Conservation (phyloP, 164 flowering plant species). For the Kingdonia uniflora region DNA sequence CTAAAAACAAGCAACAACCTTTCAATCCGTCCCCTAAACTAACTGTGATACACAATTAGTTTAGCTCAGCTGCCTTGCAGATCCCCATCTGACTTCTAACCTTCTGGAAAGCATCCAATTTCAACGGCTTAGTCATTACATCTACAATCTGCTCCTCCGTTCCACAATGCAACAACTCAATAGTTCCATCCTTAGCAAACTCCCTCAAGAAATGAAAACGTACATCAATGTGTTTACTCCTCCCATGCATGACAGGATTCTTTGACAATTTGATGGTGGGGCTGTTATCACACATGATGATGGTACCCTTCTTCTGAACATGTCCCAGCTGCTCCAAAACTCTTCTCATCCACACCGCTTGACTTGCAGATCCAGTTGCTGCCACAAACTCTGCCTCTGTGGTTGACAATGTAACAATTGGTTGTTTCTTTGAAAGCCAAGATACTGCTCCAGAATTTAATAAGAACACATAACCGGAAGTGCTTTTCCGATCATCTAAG, state of each 20-base stretch:
- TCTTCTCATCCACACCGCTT: neutral
- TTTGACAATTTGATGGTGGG: neutral
- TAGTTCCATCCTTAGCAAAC: neutral
- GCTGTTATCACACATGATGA: neutral
- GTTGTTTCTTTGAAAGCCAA: neutral
- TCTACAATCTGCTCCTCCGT: neutral
- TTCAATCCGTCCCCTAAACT: slow-evolving; percentile 1
- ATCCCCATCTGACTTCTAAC: neutral
- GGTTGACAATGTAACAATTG: neutral
- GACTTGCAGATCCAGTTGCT: neutral
- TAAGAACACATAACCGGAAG: neutral
- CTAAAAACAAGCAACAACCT: no score
- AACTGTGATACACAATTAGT: neutral
- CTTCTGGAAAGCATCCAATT: neutral
- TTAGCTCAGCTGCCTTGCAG: neutral
- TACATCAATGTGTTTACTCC: neutral
- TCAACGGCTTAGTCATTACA: neutral
- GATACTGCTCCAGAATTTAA: neutral
- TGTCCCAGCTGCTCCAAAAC: no score
- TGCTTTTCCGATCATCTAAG: neutral
- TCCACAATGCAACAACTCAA: neutral
- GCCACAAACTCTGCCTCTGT: neutral
- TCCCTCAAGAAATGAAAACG: neutral
- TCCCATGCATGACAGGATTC: neutral
- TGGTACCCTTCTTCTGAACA: no score